Evolutionary conservation across 495 filamentous ascomycete genomes (phyloP).

Genomic region (Xylaria castorea): DNA sequence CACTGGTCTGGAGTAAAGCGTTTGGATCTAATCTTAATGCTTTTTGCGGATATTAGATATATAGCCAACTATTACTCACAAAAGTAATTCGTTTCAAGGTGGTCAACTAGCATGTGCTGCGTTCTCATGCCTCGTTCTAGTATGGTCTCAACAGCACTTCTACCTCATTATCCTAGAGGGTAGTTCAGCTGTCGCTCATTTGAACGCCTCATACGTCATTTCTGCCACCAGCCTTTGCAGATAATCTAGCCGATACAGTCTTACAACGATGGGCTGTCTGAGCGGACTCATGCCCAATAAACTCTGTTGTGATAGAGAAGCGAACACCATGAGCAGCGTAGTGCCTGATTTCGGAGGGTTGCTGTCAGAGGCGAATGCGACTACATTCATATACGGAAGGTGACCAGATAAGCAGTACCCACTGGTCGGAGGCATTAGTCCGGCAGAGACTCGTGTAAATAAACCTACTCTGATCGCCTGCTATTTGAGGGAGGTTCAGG

Average conservation of each 20-base stretch:
- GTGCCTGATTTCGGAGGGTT: background rate
- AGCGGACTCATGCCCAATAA: background rate
- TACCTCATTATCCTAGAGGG: background rate
- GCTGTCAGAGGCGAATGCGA: background rate
- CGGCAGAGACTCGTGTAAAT: background rate
- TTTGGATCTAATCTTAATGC: background rate
- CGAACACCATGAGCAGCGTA: background rate
- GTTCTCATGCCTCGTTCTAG: background rate
- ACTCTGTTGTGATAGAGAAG: background rate
- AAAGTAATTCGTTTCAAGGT: no score
- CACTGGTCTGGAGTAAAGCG: conserved; percentile 14
- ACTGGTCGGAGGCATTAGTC: background rate
- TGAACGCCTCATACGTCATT: background rate
- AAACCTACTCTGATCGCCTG: background rate
- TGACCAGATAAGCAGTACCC: background rate
- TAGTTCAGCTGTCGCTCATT: background rate
- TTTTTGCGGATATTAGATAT: background rate
- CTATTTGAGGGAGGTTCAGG: background rate
- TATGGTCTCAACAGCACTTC: background rate
- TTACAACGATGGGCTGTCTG: background rate
- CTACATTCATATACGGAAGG: background rate
- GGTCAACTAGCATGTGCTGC: background rate
- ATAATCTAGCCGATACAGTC: background rate
- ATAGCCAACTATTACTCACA: background rate
- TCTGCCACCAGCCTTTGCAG: background rate